phyloP scores from a whole-genome alignment of 352 stramenopile genomes.

The Globisporangium acanthophoron region DNA sequence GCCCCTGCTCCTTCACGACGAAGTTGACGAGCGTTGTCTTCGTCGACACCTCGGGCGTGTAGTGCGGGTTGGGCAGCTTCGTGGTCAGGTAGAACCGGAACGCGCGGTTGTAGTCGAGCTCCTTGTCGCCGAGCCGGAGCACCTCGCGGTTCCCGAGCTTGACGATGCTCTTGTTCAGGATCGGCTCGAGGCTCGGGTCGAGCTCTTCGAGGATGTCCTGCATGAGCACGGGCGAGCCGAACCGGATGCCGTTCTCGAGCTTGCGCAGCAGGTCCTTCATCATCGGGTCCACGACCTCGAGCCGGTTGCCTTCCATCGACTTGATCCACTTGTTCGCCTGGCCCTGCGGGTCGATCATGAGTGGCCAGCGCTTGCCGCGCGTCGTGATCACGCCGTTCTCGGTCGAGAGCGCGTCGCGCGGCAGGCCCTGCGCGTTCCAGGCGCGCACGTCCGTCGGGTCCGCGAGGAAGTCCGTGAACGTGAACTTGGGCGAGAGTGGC shows the following conservation, averaged over 20 bases:
- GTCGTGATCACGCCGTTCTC: constrained; percentile 97
- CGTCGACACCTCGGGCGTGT: constrained; percentile 92
- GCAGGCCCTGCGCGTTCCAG: constrained; percentile 94
- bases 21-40: constrained; percentile 98
- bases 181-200: constrained; percentile 91
- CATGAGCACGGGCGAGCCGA: constrained; percentile 91
- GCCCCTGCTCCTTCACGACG: constrained; percentile 92
- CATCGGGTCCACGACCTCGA: constrained; percentile 93
- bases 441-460: constrained; percentile 91
- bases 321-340: constrained; percentile 98
- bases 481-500: constrained; percentile 84
- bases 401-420: constrained; percentile 89
- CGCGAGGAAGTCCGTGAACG: constrained; percentile 90
- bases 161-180: constrained; percentile 94
- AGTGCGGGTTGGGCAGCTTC: constrained; percentile 95
- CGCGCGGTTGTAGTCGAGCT: constrained; percentile 93
- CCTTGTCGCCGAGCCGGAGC: constrained; percentile 93
- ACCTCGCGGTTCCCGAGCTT: constrained; percentile 92
- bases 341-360: constrained; percentile 96
- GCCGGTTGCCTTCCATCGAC: constrained; percentile 83
- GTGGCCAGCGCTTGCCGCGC: constrained; percentile 90
- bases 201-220: constrained; percentile 96
- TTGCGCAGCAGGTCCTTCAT: constrained; percentile 93
- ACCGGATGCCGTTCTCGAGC: constrained; percentile 93
- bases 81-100: constrained; percentile 96